Percentiles rank a stretch among this genome's conserved stretches.
phyloP scores from a whole-genome alignment of 371 early-diverging fungal genomes.

The Paraphysoderma sedebokerense region DNA sequence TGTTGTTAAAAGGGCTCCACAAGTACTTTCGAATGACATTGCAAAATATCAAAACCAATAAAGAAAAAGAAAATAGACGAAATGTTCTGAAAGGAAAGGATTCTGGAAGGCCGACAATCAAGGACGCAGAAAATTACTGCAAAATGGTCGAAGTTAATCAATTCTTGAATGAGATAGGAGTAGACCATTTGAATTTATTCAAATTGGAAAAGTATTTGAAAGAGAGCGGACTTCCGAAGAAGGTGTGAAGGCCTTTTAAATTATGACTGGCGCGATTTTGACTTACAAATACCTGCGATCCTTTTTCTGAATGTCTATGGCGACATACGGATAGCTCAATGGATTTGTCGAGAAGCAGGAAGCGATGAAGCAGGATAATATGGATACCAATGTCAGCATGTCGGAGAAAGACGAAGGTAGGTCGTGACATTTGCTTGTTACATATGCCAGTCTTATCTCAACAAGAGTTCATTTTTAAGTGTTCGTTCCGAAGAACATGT shows the following conservation, averaged over 20 bases:
- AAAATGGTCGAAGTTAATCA: slow-evolving; percentile 40
- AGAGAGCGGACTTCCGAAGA: slow-evolving; percentile 51
- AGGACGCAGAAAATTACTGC: neutral
- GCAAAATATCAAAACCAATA: no score
- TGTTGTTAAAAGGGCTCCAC: slow-evolving; percentile 17
- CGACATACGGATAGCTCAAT: no score
- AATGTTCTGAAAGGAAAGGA: slow-evolving; percentile 10
- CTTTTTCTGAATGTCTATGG: no score
- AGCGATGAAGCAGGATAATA: neutral
- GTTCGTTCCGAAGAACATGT: slow-evolving; percentile 10
- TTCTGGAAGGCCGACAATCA: slow-evolving; percentile 8
- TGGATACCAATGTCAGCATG: neutral
- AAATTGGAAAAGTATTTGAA: slow-evolving; percentile 55
- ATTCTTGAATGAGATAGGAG: slow-evolving; percentile 40
- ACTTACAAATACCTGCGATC: no score
- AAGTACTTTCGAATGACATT: slow-evolving; percentile 9
- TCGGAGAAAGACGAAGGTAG: no score
- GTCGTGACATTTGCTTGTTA: no score
- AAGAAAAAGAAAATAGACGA: no score
- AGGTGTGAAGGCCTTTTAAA: no score
- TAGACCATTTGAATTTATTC: slow-evolving; percentile 76
- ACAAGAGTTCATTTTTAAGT: no score
- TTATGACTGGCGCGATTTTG: no score
- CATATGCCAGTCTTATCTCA: no score
- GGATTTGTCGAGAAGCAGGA: slow-evolving; percentile 11